Evolutionary conservation across 306 rosid genomes (phyloP).

Genomic region (Trifolium subterraneum): DNA sequence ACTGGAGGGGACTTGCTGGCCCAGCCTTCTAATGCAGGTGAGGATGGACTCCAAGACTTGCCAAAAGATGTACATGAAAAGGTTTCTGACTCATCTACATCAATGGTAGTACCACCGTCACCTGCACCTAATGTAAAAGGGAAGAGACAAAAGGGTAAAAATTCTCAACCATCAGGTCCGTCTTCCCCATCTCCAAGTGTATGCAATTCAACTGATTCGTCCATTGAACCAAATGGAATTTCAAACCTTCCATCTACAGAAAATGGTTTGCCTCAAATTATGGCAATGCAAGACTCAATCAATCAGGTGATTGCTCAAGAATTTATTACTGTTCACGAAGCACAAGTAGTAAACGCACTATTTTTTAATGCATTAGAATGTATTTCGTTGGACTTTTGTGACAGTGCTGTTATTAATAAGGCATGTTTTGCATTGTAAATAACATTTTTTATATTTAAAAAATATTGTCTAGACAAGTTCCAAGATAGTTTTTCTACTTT

Average conservation of each 20-base stretch:
- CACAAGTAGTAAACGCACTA: constrained; percentile 1
- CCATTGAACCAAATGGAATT: constrained; percentile 66
- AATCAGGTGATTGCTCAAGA: constrained; percentile 68
- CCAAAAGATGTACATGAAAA: constrained; percentile 66
- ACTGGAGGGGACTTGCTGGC: constrained; percentile 47
- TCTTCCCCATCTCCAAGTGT: constrained; percentile 59
- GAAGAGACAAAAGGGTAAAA: constrained; percentile 81
- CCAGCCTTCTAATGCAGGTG: constrained; percentile 57
- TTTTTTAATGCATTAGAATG: constrained; percentile 4
- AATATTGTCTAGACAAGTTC: too few relatives aligned
- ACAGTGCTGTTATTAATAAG: background rate
- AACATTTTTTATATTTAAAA: too few relatives aligned
- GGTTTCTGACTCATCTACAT: constrained; percentile 61
- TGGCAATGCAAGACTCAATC: constrained; percentile 78
- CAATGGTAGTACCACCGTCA: constrained; percentile 48
- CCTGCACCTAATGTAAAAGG: constrained; percentile 68
- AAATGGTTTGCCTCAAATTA: constrained; percentile 63
- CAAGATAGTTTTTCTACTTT: too few relatives aligned
- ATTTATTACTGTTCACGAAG: constrained; percentile 10
- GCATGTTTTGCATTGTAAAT: too few relatives aligned
- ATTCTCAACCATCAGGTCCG: constrained; percentile 64
- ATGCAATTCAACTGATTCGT: constrained; percentile 62
- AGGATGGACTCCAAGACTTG: constrained; percentile 64
- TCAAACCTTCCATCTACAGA: constrained; percentile 60
- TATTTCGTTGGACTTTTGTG: constrained; percentile 8